Conservation (phyloP, 257 asterid species). For the Jasminum sambac region DNA sequence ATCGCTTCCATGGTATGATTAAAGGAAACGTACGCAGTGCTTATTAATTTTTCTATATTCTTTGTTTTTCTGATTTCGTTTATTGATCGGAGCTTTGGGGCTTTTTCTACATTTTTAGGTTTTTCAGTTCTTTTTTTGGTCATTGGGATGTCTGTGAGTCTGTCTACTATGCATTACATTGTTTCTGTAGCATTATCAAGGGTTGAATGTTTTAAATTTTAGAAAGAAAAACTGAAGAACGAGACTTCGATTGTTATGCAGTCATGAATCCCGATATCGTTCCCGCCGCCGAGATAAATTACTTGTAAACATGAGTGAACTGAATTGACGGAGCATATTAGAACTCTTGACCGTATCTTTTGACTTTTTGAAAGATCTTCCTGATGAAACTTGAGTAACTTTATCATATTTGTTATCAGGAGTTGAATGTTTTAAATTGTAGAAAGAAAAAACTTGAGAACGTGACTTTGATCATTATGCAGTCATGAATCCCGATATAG, state of each 20-base stretch:
- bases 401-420: background rate
- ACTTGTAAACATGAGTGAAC: background rate
- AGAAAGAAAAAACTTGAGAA: background rate
- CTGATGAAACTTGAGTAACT: background rate
- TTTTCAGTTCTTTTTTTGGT: background rate
- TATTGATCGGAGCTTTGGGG: constrained; percentile 1
- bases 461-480: background rate
- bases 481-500: background rate
- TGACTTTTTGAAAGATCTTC: background rate
- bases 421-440: background rate
- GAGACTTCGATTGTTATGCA: background rate
- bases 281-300: background rate
- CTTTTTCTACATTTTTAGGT: background rate
- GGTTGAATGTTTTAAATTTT: background rate
- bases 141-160: background rate
- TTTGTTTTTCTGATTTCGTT: constrained; percentile 1
- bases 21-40: background rate
- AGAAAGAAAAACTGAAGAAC: background rate
- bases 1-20: constrained; percentile 48
- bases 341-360: background rate
- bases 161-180: background rate
- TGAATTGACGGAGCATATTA: background rate
- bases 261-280: background rate
- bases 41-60: background rate
- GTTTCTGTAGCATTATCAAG: background rate